These are phyloP conservation scores for Curvularia lunata DNA, from an alignment of 2,329 filamentous ascomycete species.

Conservation along the genomic window DNA sequence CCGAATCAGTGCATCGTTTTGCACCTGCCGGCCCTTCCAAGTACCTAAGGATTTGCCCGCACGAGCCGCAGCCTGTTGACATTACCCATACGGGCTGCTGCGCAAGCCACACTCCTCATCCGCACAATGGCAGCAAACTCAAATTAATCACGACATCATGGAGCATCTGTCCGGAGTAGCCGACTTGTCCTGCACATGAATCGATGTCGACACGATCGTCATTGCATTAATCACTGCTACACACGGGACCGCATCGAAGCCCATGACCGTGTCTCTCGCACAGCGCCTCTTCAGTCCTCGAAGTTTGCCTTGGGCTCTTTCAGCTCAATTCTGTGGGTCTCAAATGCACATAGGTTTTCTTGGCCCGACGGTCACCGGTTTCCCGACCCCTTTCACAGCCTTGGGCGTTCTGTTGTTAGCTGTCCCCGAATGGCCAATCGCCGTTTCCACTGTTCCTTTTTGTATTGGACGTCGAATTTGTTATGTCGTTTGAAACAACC, in stretches of 20 bases:
- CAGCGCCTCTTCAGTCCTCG: neutral
- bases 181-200: neutral
- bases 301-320: neutral
- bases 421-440: too few relatives aligned
- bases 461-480: neutral
- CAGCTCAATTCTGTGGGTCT: neutral
- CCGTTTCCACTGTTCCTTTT: neutral
- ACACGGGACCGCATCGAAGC: neutral
- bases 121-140: neutral
- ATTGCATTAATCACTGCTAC: slow-evolving; percentile 9
- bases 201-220: slow-evolving; percentile 15
- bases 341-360: neutral
- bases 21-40: slow-evolving; percentile 26
- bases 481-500: neutral
- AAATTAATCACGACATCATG: slow-evolving; percentile 1
- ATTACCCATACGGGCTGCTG: slow-evolving; percentile 36
- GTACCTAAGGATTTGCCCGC: slow-evolving; percentile 3
- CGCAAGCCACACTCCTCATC: slow-evolving; percentile 3
- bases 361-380: neutral
- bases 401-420: neutral
- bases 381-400: neutral
- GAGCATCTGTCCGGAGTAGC: neutral
- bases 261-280: neutral
- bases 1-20: slow-evolving; percentile 19
- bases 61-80: slow-evolving; percentile 18